Conservation (phyloP, 768 basidiomycete genomes). For the Boletus patriciae region DNA sequence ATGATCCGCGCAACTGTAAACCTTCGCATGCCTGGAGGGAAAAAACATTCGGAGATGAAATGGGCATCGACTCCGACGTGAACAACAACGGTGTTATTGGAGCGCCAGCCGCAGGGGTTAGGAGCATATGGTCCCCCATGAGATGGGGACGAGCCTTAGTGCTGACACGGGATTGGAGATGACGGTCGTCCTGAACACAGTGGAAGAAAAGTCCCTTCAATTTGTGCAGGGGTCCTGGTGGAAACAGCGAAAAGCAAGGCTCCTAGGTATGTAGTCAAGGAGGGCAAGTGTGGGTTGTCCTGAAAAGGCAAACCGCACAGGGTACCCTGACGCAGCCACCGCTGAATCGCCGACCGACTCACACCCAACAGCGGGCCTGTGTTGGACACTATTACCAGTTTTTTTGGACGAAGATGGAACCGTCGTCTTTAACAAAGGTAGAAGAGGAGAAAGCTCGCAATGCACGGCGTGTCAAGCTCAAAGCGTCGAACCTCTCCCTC, state of each 20-base stretch:
- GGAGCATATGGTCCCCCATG: too few species aligned
- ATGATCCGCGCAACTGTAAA: conserved; percentile 27
- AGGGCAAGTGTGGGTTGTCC: not conserved
- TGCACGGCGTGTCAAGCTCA: conserved; percentile 58
- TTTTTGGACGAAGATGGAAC: conserved; percentile 25
- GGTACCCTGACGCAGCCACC: conserved; percentile 10
- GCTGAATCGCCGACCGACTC: conserved; percentile 11
- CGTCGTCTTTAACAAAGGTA: conserved; percentile 31
- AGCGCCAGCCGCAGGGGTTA: not conserved
- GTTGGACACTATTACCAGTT: conserved; percentile 2
- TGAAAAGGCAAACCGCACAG: conserved; percentile 15
- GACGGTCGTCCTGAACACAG: not conserved
- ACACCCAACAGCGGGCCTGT: not conserved
- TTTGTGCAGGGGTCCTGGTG: not conserved
- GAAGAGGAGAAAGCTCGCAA: conserved; percentile 56
- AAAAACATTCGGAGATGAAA: conserved; percentile 30
- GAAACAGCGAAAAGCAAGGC: not conserved
- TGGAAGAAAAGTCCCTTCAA: too few species aligned
- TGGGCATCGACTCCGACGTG: conserved; percentile 24
- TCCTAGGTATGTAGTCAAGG: not conserved
- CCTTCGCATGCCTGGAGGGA: conserved; percentile 8
- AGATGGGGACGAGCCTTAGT: not conserved
- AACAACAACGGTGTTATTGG: not conserved
- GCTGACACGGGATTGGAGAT: not conserved
- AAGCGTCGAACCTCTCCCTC: conserved; percentile 52